Evolutionary conservation across 2,329 filamentous ascomycete genomes (phyloP), one percentile per base, ranked within the genome.

Genomic region (Aspergillus brunneoviolaceus): DNA sequence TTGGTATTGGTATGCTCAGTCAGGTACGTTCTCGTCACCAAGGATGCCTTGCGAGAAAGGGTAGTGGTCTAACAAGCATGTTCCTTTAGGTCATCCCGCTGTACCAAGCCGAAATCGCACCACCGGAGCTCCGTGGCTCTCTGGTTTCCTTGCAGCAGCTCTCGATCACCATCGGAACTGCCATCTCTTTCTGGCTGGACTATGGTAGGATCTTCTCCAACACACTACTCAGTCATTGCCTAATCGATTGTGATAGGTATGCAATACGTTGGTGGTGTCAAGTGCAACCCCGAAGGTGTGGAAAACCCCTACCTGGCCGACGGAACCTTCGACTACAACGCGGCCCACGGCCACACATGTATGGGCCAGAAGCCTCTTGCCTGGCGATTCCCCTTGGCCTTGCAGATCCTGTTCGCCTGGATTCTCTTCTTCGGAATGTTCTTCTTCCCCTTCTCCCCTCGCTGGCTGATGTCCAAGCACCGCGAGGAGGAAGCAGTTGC

Each of bases 391-490:
- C 80, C 80, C 1, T 76, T 82, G 60, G 68, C 77, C 11, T 69
- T 83, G 4, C 81, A 83, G 63, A 80, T 92, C 3, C 80, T 82
- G 0, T 89, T 89, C 0, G 89, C 88, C 0, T 66, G 87, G 2
- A 66, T 91, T 4, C 82, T 94, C 1, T 85, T 88, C 29, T 67
- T 83, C 11, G 90, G 90, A 47, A 92, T 92, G 83, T 90, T 89
- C 11, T 91, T 89, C 76, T 91, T 92, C 88, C 90, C 89, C 0
- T 92, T 89, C 76, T 89, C 85, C 0, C 90, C 90, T 0, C 83
- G 90, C 65, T 92, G 89, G 89, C 82, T 94, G 1, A 77, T 90
- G 9, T 86, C 91, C 71, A 87, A 90, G 67, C 80, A 79, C 59
- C 86, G 89, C 39, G 89, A 92, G 68, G 81, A 81, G 0, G 89